Evolutionary conservation across 2,329 filamentous ascomycete species (phyloP).

Genomic region (Simplicillium aogashimaense): DNA sequence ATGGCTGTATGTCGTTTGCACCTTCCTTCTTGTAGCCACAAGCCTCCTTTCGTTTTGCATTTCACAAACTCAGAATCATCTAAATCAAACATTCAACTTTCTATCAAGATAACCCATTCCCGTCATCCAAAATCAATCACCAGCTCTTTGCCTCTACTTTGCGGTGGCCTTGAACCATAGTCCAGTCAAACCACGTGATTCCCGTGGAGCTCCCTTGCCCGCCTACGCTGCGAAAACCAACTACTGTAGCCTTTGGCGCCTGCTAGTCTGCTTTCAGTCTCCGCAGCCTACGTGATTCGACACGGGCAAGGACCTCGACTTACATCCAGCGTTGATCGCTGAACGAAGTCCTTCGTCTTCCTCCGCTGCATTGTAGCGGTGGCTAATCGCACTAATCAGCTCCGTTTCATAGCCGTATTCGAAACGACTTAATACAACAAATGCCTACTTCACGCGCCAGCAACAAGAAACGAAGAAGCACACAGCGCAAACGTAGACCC

Average conservation of each 20-base stretch:
- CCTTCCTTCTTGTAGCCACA: too few relatives aligned
- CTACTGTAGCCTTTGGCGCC: background rate
- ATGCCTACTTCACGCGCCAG: background rate
- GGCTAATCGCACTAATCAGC: background rate
- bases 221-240: background rate
- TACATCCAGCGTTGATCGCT: constrained; percentile 20
- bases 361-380: constrained; percentile 7
- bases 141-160: too few relatives aligned
- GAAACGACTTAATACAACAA: too few relatives aligned
- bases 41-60: background rate
- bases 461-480: constrained; percentile 2
- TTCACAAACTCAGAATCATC: background rate
- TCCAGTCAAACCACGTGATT: constrained; percentile 9
- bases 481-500: constrained; percentile 6
- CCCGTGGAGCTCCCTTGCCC: background rate
- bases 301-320: constrained; percentile 15
- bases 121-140: too few relatives aligned
- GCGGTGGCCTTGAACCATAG: background rate
- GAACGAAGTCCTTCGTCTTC: constrained; percentile 15
- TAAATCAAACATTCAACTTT: background rate
- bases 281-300: constrained; percentile 5
- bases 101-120: background rate
- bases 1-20: too few relatives aligned
- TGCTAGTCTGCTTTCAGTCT: background rate
- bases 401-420: too few relatives aligned